Evolutionary conservation across 495 filamentous ascomycete genomes (phyloP).

Genomic region (Tuber borchii): DNA sequence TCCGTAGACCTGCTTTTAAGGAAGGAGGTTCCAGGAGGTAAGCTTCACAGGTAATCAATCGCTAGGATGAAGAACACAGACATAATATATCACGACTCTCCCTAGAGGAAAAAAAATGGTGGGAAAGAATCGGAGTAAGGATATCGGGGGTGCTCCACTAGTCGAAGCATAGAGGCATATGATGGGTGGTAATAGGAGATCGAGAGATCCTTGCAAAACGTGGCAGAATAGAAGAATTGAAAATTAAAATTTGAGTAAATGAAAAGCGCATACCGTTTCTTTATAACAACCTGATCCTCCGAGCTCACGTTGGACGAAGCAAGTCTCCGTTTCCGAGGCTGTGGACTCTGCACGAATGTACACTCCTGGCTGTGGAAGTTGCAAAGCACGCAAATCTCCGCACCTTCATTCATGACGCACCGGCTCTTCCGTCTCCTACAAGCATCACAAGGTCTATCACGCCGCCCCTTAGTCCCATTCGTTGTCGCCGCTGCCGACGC

Average conservation of each 20-base stretch:
- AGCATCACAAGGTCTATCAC: constrained; percentile 61
- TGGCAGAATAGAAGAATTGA: neutral
- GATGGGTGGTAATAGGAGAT: neutral
- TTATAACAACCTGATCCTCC: constrained; percentile 52
- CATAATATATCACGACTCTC: neutral
- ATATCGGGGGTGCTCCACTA: neutral
- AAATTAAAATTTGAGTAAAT: constrained; percentile 28
- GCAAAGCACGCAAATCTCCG: constrained; percentile 58
- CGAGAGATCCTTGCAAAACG: neutral
- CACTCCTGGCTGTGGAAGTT: constrained; percentile 57
- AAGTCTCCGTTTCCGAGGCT: constrained; percentile 67
- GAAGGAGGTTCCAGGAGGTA: constrained; percentile 44
- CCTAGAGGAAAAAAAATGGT: constrained; percentile 23
- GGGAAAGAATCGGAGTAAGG: neutral
- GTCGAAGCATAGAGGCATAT: neutral
- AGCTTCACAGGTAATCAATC: constrained; percentile 23
- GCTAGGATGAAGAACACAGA: neutral
- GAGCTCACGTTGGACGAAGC: constrained; percentile 51
- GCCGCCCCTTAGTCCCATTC: constrained; percentile 37
- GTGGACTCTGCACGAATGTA: constrained; percentile 59
- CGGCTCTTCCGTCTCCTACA: constrained; percentile 79
- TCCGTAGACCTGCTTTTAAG: constrained; percentile 51
- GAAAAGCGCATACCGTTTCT: constrained; percentile 52
- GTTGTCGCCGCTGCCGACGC: constrained; percentile 13
- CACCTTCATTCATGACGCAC: constrained; percentile 77